Conservation (phyloP, 495 filamentous ascomycete genomes). For the Hypoxylon trugodes region DNA sequence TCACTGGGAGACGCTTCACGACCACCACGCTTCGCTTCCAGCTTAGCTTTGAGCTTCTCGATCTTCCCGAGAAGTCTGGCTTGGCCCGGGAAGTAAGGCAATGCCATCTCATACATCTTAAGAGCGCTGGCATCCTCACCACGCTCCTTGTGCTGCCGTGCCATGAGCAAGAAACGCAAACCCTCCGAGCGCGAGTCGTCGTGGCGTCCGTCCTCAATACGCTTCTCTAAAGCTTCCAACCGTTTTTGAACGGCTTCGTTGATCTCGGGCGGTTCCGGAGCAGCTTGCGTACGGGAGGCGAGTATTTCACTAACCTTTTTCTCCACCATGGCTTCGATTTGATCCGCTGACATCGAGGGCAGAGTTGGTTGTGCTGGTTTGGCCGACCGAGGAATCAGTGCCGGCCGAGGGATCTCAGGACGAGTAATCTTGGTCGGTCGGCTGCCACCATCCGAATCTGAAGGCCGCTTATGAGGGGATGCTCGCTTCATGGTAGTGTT, state of each 20-base stretch:
- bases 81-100: constrained; percentile 87
- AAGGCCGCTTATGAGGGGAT: constrained; percentile 55
- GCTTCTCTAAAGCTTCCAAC: constrained; percentile 83
- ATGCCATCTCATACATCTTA: constrained; percentile 84
- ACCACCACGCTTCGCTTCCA: constrained; percentile 55
- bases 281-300: constrained; percentile 68
- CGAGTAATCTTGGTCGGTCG: constrained; percentile 55
- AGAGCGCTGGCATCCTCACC: constrained; percentile 82
- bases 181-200: constrained; percentile 83
- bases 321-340: constrained; percentile 90
- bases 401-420: constrained; percentile 41
- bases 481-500: constrained; percentile 50
- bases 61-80: constrained; percentile 84
- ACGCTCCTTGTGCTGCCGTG: constrained; percentile 85
- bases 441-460: constrained; percentile 47
- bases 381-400: constrained; percentile 44
- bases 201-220: constrained; percentile 71
- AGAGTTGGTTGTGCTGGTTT: constrained; percentile 50
- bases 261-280: constrained; percentile 61
- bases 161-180: constrained; percentile 84
- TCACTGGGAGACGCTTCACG: constrained; percentile 7
- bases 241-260: constrained; percentile 81
- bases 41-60: constrained; percentile 67
- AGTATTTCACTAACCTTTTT: constrained; percentile 90
- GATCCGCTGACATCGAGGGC: constrained; percentile 70